Evolutionary conservation across 83 land plant genomes (phyloP), one percentile per base, ranked within the genome.

Genomic region (Isoetes engelmannii): DNA sequence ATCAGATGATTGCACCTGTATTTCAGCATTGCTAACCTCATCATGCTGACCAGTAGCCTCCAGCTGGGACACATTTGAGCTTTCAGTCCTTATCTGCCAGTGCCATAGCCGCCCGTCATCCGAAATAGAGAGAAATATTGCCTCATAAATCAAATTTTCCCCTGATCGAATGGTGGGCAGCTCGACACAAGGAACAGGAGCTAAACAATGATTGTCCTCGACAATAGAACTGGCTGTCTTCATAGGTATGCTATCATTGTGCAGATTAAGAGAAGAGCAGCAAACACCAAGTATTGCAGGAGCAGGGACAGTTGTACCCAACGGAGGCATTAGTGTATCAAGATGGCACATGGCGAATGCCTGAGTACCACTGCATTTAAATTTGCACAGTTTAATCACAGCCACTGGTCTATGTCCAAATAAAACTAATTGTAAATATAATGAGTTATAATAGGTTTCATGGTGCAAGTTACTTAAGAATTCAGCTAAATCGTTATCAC

Each of bases 21-120:
- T 28, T 28, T 28, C 37, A 28, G 37, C 37, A 28, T 28, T 28
- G 37, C 37, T 28, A 28, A 28, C 37, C 37, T 28, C 37, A 28
- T 0, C 0, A 28, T 28, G 37, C 37, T 28, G 37, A 28, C 37
- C 37, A 28, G 37, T 28, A 28, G 37, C 37, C 37, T 28, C 37
- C 37, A 28, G 37, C 0, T 28, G 37, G 37, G 37, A 28, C 37
- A 28, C 2, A 2, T 28, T 28, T 28, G 75, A 45, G 41, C 63
- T 72, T 70, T 83, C 87, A 63, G 78, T 76, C 63, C 76, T 80
- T 59, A 94, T 48, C 42, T 82, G 81, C 98, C 98, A 94, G 45
- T 86, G 85, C 96, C 96, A 94, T 62, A 94, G 48, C 62, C 85
- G 88, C 48, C 98, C 98, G 79, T 94, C 98, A 83, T 94, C 98